Evolutionary conservation across 371 early-diverging fungal genomes (phyloP).

Genomic region (Capillidium heterosporum): DNA sequence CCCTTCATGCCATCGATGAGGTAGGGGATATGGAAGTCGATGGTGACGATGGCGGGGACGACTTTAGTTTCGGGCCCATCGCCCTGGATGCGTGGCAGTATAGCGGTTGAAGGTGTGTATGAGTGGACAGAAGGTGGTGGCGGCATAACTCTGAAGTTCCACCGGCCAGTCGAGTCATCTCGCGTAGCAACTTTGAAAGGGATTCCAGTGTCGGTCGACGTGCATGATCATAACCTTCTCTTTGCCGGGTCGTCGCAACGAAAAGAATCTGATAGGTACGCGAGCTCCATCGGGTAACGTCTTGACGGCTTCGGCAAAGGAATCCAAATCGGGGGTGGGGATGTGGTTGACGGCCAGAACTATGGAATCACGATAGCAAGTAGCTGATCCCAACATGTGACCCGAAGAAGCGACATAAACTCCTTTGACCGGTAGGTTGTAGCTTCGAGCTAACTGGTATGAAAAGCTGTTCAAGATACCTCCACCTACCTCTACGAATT

Average conservation of each 20-base stretch:
- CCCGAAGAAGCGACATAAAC: conserved; percentile 46
- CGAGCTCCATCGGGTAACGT: conserved; percentile 52
- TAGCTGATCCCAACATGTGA: conserved; percentile 58
- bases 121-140: conserved; percentile 20
- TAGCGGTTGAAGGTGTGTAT: conserved; percentile 29
- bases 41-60: conserved; percentile 34
- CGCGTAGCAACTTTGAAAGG: conserved; percentile 53
- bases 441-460: conserved; percentile 68
- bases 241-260: conserved; percentile 53
- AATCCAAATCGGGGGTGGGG: conserved; percentile 46
- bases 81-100: conserved; percentile 45
- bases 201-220: conserved; percentile 62
- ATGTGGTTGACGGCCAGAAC: conserved; percentile 47
- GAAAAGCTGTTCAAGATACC: conserved; percentile 61
- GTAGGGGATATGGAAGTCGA: conserved; percentile 37
- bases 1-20: conserved; percentile 40
- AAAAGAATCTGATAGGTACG: conserved; percentile 68
- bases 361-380: conserved; percentile 20
- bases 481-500: conserved; percentile 71
- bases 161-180: conserved; percentile 32
- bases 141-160: conserved; percentile 47
- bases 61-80: conserved; percentile 28
- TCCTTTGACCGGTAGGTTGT: conserved; percentile 46
- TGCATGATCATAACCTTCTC: conserved; percentile 46
- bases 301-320: conserved; percentile 56